Percentiles rank a stretch among this genome's conserved stretches.
phyloP scores from a whole-genome alignment of 202 grass and related monocot species.

The Zoysia matrella region DNA sequence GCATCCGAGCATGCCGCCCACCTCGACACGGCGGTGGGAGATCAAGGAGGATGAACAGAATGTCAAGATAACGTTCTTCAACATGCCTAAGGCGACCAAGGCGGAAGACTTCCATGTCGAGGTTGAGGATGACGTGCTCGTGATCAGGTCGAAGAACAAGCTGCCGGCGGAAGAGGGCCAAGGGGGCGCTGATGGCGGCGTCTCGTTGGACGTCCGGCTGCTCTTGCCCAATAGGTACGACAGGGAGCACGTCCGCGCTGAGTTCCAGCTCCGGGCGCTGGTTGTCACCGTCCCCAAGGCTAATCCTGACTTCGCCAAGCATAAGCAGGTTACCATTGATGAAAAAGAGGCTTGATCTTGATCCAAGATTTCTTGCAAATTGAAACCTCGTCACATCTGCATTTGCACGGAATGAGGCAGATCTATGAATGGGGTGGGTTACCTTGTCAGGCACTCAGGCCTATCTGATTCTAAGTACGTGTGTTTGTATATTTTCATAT shows the following conservation, averaged over 20 bases:
- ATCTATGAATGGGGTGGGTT: too few relatives aligned
- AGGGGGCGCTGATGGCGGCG: too few relatives aligned
- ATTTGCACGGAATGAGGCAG: too few relatives aligned
- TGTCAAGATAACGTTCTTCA: constrained; percentile 13
- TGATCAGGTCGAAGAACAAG: constrained; percentile 16
- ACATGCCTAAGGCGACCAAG: neutral
- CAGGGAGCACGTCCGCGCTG: neutral
- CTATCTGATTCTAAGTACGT: too few relatives aligned
- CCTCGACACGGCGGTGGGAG: neutral
- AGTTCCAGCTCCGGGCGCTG: neutral
- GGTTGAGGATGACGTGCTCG: constrained; percentile 15
- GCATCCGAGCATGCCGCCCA: constrained; percentile 10
- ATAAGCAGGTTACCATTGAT: constrained; percentile 6
- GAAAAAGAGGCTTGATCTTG: neutral
- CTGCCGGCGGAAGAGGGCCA: neutral
- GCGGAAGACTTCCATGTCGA: constrained; percentile 5
- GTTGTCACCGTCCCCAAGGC: constrained; percentile 15
- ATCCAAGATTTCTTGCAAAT: neutral
- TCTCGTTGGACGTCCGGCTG: constrained; percentile 28
- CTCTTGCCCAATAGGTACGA: constrained; percentile 11
- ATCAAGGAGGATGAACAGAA: constrained; percentile 13
- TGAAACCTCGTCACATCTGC: too few relatives aligned
- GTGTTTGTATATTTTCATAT: too few relatives aligned
- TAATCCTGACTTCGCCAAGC: neutral
- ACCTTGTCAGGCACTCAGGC: too few relatives aligned